Base-by-base conservation (phyloP, 2,329 filamentous ascomycete genomes). In the Cladophialophora exuberans region DNA sequence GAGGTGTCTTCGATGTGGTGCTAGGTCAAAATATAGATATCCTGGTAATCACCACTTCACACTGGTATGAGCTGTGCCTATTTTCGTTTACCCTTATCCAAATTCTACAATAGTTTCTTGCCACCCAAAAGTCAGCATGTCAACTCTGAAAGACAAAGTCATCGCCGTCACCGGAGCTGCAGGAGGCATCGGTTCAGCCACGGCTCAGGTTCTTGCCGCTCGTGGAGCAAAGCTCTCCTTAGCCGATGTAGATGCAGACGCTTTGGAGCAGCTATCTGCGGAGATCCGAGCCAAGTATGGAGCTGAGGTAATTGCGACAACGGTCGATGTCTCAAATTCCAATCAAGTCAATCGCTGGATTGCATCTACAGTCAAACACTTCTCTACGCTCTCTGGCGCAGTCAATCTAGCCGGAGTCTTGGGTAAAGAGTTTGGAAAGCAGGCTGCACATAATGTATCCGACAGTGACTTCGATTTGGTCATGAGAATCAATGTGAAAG, bases 181-280 rank as follows among this genome's bases (percentile, higher is more conserved):
- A 2, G 72, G 71, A 5, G 79, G 79, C n/a, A 81, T 82, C 42
- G 79, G 78, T 15, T 71, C 77, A 9, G 73, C 73, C n/a, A 76
- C 77, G 6, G 74, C 78, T 9, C 67, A 72, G 20, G 68, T 76
- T 7, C 70, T 81, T 2, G 71, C 74, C 53, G 62, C 66, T 2
- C 69, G 70, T 20, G 79, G 78, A 20, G 78, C 77, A 2, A 67
- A 56, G 3, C 62, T 82, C 4, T 77, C 78, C 4, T 66, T 82
- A 3, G 76, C 74, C 6, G 80, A 82, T 59, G 67, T 80, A 39
- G 69, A 75, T 35, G 54, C 65, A 6, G 59, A 64, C 0, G 66
- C 67, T 0, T 69, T 81, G 15, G 20, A 50, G 3, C 26, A 46
- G 3, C 4, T 48, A 7, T 23, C 51, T 18, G 31, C 33, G 18